These are phyloP conservation scores for Oryza officinalis DNA, from an alignment of 176 grass and related monocot genomes.

Conservation along the genomic window DNA sequence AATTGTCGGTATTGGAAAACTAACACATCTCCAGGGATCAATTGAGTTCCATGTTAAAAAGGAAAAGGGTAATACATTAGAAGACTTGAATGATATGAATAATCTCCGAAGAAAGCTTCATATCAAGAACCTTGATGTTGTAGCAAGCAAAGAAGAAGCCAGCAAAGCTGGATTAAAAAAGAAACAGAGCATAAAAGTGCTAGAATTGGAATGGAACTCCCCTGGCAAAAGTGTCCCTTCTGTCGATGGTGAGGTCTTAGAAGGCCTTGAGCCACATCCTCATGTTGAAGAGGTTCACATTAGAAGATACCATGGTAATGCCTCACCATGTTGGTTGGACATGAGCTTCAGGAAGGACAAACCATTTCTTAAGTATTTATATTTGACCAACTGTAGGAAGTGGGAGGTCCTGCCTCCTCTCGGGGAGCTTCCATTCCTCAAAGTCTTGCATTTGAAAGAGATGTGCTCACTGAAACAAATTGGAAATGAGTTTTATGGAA, in stretches of 20 bases:
- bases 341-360: conserved; percentile 2
- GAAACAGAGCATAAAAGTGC: conserved; percentile 44
- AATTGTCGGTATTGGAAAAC: conserved; percentile 38
- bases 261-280: conserved; percentile 49
- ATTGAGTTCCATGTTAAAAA: conserved; percentile 64
- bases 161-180: conserved; percentile 42
- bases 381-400: conserved; percentile 60
- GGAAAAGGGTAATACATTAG: conserved; percentile 45
- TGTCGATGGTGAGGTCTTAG: conserved; percentile 37
- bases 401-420: conserved; percentile 64
- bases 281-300: conserved; percentile 51
- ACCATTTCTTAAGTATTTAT: conserved; percentile 29
- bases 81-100: conserved; percentile 39
- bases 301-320: conserved; percentile 50
- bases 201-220: conserved; percentile 62
- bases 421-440: conserved; percentile 49
- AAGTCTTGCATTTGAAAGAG: conserved; percentile 59
- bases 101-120: conserved; percentile 39
- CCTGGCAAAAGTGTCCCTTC: conserved; percentile 12
- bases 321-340: conserved; percentile 47
- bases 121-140: conserved; percentile 62
- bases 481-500: conserved; percentile 40
- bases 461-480: conserved; percentile 44
- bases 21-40: conserved; percentile 48
- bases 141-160: conserved; percentile 34